Base-by-base conservation (phyloP, 148 eudicot species). In the Camellia sinensis region DNA sequence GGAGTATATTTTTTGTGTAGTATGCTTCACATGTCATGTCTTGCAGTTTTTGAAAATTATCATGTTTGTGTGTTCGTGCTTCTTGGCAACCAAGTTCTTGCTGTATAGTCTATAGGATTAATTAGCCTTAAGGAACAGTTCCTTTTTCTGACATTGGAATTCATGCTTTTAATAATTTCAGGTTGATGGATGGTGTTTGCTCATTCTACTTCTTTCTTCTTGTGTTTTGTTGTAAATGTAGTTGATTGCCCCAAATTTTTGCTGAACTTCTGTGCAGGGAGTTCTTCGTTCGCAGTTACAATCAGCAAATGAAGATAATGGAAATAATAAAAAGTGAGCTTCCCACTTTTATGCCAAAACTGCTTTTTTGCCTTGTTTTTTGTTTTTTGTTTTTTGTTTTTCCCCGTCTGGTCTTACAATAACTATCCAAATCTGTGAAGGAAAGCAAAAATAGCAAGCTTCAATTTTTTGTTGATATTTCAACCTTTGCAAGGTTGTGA, bases 251-350 rank as follows among this genome's bases (percentile, higher is more conserved):
- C 40, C 41, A 54, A 56, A 62, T 67, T 50, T 69, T 60, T 64
- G 45, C 60, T 78, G 46, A 52, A 68, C 48, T 68, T 37, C 71
- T 83, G 41, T 86, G 78, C 90, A 94, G 98, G 97, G 97, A 63
- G 82, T 80, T 79, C 86, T 94, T 71, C 97, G 88, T 41, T 89
- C 97, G 40, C 97, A 94, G 84, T 82, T 94, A 78, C 97, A 91
- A 77, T 81, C 97, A 59, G 95, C 92, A 75, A 90, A 91, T 79
- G 97, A 92, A 67, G 98, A 92, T 57, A 87, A 89, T 87, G 95
- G 86, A 76, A 85, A 85, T 78, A 90, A 86, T 81, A 90, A 83
- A 79, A 90, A 93, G 97, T 89, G 67, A 84, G 74, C 69, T 79
- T 15, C 48, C 71, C 46, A 17, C 29, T 29, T 21, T 2, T 77